phyloP scores from a whole-genome alignment of 345 rosid genomes.

The Gossypioides kirkii region DNA sequence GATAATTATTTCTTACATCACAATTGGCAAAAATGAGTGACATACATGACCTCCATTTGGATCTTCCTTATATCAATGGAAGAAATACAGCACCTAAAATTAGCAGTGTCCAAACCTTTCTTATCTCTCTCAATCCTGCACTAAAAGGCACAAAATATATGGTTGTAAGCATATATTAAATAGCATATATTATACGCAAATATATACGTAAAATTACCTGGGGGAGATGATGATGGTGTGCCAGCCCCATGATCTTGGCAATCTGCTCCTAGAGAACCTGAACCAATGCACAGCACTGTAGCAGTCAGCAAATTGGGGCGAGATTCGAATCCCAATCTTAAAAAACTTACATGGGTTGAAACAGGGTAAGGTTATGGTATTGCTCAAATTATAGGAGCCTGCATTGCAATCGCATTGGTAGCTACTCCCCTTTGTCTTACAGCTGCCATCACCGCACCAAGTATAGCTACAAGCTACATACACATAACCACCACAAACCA shows the following conservation, averaged over 20 bases:
- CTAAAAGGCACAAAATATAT: no score
- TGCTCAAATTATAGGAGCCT: slow-evolving; percentile 7
- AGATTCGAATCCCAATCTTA: neutral
- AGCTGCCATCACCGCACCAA: slow-evolving; percentile 12
- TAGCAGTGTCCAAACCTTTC: neutral
- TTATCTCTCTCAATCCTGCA: neutral
- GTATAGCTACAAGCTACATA: slow-evolving; percentile 10
- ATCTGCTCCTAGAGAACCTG: slow-evolving; percentile 9
- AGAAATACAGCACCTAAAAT: neutral
- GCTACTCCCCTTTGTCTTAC: slow-evolving; percentile 1
- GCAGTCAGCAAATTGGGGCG: neutral
- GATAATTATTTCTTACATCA: neutral
- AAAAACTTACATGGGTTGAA: slow-evolving; percentile 12
- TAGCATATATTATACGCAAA: neutral
- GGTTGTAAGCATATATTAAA: no score
- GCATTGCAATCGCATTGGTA: slow-evolving; percentile 12
- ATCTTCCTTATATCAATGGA: neutral
- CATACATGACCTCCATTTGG: neutral
- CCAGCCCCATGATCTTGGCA: neutral
- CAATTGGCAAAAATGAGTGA: neutral
- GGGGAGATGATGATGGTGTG: neutral
- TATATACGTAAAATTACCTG: neutral
- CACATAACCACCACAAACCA: neutral
- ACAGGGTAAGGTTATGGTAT: slow-evolving; percentile 5
- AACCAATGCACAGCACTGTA: neutral